Evolutionary conservation across 1,284 basidiomycete genomes (phyloP).

Genomic region (Hemileia vastatrix): DNA sequence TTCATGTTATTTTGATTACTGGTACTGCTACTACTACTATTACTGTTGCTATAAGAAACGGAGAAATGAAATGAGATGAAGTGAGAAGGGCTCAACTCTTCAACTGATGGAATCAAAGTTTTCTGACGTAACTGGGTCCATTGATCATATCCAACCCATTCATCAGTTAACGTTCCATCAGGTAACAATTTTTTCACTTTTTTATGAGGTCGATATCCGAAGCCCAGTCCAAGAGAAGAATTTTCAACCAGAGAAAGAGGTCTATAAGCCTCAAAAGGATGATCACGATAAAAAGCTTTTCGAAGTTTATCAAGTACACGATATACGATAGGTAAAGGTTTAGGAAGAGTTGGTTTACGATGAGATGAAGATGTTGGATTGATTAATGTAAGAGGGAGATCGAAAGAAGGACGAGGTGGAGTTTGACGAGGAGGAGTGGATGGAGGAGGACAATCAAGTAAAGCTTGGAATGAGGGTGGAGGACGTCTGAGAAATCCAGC

Average conservation of each 20-base stretch:
- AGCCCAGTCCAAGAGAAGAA: neutral
- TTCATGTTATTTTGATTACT: neutral
- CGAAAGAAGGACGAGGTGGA: neutral
- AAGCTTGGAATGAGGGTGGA: slow-evolving; percentile 7
- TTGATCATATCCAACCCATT: slow-evolving; percentile 2
- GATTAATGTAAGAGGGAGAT: neutral
- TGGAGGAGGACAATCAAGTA: slow-evolving; percentile 15
- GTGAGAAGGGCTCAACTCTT: slow-evolving; percentile 3
- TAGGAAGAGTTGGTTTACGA: neutral
- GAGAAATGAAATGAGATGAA: neutral
- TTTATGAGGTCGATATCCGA: too few relatives aligned
- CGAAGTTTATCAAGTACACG: slow-evolving; percentile 3
- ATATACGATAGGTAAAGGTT: slow-evolving; percentile 6
- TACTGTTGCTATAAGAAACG: neutral
- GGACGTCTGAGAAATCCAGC: slow-evolving; percentile 10
- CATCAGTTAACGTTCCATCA: neutral
- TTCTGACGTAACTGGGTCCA: slow-evolving; percentile 4
- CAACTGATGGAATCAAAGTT: slow-evolving; percentile 4
- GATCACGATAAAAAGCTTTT: slow-evolving; percentile 18
- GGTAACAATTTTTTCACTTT: neutral
- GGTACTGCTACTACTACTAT: neutral
- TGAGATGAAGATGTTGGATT: too few relatives aligned
- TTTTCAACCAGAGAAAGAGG: slow-evolving; percentile 10
- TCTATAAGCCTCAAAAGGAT: slow-evolving; percentile 23
- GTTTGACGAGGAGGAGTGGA: slow-evolving; percentile 8